These are phyloP conservation scores for Acanthamoeba castellanii DNA, from an alignment of 208 protist species.

Conservation along the genomic window DNA sequence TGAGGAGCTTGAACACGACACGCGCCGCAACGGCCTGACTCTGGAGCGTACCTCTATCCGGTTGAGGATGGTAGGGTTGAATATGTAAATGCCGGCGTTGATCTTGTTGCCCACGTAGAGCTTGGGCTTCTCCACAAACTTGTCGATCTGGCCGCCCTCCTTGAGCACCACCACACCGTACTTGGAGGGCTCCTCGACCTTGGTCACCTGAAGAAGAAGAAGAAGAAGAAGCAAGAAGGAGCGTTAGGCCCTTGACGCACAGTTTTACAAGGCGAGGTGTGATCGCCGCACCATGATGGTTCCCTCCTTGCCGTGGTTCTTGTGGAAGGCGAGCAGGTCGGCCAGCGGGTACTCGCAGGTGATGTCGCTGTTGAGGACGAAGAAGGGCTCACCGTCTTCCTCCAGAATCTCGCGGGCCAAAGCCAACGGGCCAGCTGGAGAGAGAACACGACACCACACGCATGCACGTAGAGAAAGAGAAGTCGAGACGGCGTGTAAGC, in stretches of 20 bases:
- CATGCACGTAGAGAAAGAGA: neutral
- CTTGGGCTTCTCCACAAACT: constrained; percentile 87
- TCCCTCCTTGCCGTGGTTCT: constrained; percentile 95
- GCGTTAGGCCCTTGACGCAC: neutral
- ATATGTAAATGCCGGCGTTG: constrained; percentile 98
- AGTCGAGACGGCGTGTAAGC: neutral
- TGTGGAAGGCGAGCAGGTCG: constrained; percentile 96
- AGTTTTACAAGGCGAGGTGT: no score
- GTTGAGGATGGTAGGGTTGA: constrained; percentile 96
- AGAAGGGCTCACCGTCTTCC: constrained; percentile 94
- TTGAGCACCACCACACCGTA: constrained; percentile 98
- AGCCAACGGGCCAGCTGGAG: constrained; percentile 95
- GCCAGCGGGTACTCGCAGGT: constrained; percentile 96
- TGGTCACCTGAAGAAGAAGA: constrained; percentile 81
- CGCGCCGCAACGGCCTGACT: neutral
- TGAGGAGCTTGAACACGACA: neutral
- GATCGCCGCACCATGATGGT: constrained; percentile 94
- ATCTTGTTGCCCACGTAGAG: constrained; percentile 97
- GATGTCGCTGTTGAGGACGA: constrained; percentile 98
- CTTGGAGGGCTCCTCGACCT: constrained; percentile 97
- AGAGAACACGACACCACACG: neutral
- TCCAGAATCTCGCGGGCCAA: constrained; percentile 93
- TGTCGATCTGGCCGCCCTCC: constrained; percentile 91
- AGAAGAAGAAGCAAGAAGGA: neutral
- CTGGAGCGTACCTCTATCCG: constrained; percentile 91